Evolutionary conservation across 2,329 filamentous ascomycete genomes (phyloP), one percentile per base, ranked within the genome.

Genomic region (Fusarium sp.): DNA sequence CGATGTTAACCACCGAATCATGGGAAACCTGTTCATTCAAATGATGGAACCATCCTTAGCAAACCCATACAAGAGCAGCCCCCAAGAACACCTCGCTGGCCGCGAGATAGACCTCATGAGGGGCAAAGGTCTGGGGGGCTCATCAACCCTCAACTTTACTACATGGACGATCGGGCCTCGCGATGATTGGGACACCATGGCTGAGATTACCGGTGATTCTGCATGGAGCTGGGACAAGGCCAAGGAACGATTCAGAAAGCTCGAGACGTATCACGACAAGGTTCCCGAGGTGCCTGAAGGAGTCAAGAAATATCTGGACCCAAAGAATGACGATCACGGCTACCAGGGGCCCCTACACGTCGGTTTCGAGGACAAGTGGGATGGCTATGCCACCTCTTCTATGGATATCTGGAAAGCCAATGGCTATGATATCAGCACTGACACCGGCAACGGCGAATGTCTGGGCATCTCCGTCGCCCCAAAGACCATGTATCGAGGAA

Each of bases 211-310:
- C 3, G 66, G 61, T 13, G 72, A 74, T 39, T 22, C 65, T 14
- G 60, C 50, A 6, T 74, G 72, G 72, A 57, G 22, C 37, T 74
- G 72, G 72, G 41, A 56, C 22, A 57, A 70, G 4, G 72, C 64
- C 2, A 58, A 65, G 5, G 57, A 67, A 9, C 56, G 72, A 20
- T 74, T 65, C 43, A 63, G 41, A 41, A 39, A 69, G 29, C 71
- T 73, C 20, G 71, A 73, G 65, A 73, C 65, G 6, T 73, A 73
- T 24, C 71, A 73, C 39, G 58, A 71, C 62, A 66, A 68, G 45
- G 20, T 56, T 2, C 52, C 59, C 16, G 71, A 73, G 33, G 62
- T 73, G 7, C 71, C 71, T 11, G 39, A 50, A 3, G 71, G 71
- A 4, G 61, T 73, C 54, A 60, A 64, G 39, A 71, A 58, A 33